Base-by-base conservation (phyloP, 2,329 filamentous ascomycete species). In the Penicillium sp. region DNA sequence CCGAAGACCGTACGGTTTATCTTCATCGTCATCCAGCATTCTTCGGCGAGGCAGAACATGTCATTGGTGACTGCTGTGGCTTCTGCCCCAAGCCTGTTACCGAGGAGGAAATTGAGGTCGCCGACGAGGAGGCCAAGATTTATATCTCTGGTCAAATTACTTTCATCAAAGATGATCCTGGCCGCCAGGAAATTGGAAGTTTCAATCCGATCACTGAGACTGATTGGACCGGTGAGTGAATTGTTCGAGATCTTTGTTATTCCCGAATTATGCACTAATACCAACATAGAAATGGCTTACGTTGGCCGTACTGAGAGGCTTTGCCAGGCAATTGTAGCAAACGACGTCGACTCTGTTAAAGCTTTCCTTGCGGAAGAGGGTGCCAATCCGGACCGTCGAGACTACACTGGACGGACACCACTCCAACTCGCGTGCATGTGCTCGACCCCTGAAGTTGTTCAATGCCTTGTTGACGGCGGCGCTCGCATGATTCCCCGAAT, bases 11-110 rank as follows among this genome's bases (percentile, higher is more conserved):
- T n/a, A 78, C 86, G 27, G 86, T 92, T 1, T 84, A 90, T 58
- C 78, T 95, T 6, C 91, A 96, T 72, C 84, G 91, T 2, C 91
- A 95, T 65, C 90, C 91, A 3, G 89, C 88, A 13, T 95, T 95
- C 70, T 93, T 95, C 64, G 90, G 91, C 0, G 82, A 84, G 31
- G 84, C 87, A 6, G 78, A 86, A 53, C 87, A 94, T 71, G 82
- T 94, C 8, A 82, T 93, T 51, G 77, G 84, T 31, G 91, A 96
- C 67, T 96, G 91, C 70, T 96, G 91, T 68, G 90, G 89, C 12
- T 85, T 77, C 60, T 96, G 91, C 60, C 91, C 91, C 0, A 72
- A 81, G 44, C 84, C 90, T 0, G 70, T 78, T 5, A 92, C 87
- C 0, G 77, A 84, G 0, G 87, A 92, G 61, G 91, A 95, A 61